Percentiles rank a stretch among this genome's conserved stretches.
Conservation (phyloP, 345 rosid genomes). For the Citrus sinensis region DVS_A1.0 CM039163.1:51396501-51397000, state of each 20-base stretch:
- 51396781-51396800: not conserved
- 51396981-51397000: constrained; percentile 84
- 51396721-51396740: constrained; percentile 78
- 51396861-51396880: constrained; percentile 86
- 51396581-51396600: constrained; percentile 13
- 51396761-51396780: constrained; percentile 44
- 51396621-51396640: constrained; percentile 41
- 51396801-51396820: not conserved
- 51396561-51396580: constrained; percentile 31
- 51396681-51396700: constrained; percentile 21
- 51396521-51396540: constrained; percentile 66
- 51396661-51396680: constrained; percentile 10
- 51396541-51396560: constrained; percentile 37
- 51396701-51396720: constrained; percentile 12
- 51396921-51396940: constrained; percentile 45
- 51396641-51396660: constrained; percentile 55
- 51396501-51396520: constrained; percentile 60
- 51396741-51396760: constrained; percentile 47
- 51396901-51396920: constrained; percentile 26
- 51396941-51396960: constrained; percentile 72
- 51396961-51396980: constrained; percentile 96
- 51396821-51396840: constrained; percentile 5
- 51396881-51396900: not conserved
- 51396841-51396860: constrained; percentile 78
- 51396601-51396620: not conserved